Evolutionary conservation across 176 grass and related monocot genomes (phyloP).

Genomic region (Rhynchospora tenuis): DNA sequence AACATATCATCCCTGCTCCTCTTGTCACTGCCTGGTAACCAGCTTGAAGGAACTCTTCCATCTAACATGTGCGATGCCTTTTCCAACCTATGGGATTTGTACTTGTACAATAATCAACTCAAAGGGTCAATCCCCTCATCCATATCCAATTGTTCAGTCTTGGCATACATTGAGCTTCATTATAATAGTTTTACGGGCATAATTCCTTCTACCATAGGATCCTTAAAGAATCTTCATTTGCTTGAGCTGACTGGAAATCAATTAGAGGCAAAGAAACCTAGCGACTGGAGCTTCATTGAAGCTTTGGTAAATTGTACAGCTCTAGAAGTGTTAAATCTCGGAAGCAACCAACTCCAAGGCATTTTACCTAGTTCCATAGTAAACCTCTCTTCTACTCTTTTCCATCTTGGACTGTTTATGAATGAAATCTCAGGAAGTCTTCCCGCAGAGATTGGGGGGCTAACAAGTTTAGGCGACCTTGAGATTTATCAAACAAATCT

Average conservation of each 20-base stretch:
- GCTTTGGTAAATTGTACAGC: constrained; percentile 14
- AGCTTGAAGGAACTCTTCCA: constrained; percentile 21
- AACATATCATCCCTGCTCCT: constrained; percentile 16
- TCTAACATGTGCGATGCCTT: neutral
- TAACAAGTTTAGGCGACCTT: neutral
- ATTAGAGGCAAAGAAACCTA: neutral
- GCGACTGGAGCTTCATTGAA: constrained; percentile 23
- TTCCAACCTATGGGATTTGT: constrained; percentile 11
- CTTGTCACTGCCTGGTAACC: neutral
- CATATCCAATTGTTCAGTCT: constrained; percentile 12
- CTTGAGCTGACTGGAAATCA: neutral
- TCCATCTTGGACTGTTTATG: neutral
- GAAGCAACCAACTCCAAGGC: constrained; percentile 10
- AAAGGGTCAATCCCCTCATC: neutral
- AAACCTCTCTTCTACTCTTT: constrained; percentile 18
- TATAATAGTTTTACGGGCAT: neutral
- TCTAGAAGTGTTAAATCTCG: neutral
- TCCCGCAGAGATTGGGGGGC: constrained; percentile 10
- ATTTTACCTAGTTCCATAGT: constrained; percentile 8
- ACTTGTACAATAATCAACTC: neutral
- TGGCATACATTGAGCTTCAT: neutral
- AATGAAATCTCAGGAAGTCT: constrained; percentile 26
- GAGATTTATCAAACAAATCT: neutral
- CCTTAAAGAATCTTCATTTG: constrained; percentile 4
- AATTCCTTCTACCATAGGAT: constrained; percentile 18